phyloP scores from a whole-genome alignment of 805 yeast species.

The Yarrowia phangngaensis region DNA sequence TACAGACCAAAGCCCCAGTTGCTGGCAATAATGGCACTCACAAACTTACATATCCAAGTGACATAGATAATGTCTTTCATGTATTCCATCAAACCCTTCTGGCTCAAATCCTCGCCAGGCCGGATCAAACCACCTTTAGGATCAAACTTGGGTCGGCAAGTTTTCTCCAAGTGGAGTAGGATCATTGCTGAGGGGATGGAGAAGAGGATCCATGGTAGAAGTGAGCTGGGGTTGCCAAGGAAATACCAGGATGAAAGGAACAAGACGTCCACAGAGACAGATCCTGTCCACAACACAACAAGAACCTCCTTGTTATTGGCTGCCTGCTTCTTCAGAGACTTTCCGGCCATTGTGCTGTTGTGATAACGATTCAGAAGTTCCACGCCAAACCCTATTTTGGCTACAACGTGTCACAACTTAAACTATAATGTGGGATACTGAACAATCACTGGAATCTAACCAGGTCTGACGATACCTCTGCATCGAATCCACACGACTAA shows the following conservation, averaged over 20 bases:
- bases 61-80: slow-evolving; percentile 66
- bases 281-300: slow-evolving; percentile 38
- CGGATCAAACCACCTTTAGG: slow-evolving; percentile 46
- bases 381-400: slow-evolving; percentile 3
- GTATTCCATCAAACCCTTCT: slow-evolving; percentile 65
- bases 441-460: too few relatives aligned
- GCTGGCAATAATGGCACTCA: slow-evolving; percentile 53
- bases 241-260: slow-evolving; percentile 42
- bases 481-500: slow-evolving; percentile 2
- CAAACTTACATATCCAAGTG: slow-evolving; percentile 55
- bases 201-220: slow-evolving; percentile 45
- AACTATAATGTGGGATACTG: too few relatives aligned
- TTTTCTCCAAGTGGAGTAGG: slow-evolving; percentile 53
- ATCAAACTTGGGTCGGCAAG: slow-evolving; percentile 57
- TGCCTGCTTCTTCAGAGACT: slow-evolving; percentile 40
- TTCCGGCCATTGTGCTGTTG: slow-evolving; percentile 17
- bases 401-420: slow-evolving; percentile 26
- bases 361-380: neutral
- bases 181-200: slow-evolving; percentile 45
- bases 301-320: slow-evolving; percentile 38
- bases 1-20: slow-evolving; percentile 59
- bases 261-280: slow-evolving; percentile 43
- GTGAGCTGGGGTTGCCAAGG: slow-evolving; percentile 47
- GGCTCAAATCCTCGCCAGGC: slow-evolving; percentile 60
- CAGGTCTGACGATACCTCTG: too few relatives aligned